Percentiles rank a stretch among this genome's conserved stretches.
Conservation (phyloP, 306 rosid species). For the Canavalia ensiformis region DNA sequence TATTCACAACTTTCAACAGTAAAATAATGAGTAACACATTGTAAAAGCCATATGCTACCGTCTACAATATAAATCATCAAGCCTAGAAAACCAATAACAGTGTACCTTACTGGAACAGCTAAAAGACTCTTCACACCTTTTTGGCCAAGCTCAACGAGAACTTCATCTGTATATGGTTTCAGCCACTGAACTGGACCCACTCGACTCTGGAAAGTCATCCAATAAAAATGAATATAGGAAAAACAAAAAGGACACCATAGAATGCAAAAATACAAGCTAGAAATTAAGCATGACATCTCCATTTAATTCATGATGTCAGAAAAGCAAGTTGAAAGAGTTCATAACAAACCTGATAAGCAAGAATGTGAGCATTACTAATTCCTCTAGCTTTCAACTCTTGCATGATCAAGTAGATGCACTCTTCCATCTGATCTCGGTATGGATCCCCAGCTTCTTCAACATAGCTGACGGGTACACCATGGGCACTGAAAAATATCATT, state of each 20-base stretch:
- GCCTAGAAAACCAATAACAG: slow-evolving; percentile 4
- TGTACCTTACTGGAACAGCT: slow-evolving; percentile 98
- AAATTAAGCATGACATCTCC: slow-evolving; percentile 10
- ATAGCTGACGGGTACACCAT: slow-evolving; percentile 96
- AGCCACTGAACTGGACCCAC: slow-evolving; percentile 99
- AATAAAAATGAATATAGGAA: slow-evolving; percentile 33
- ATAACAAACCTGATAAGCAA: slow-evolving; percentile 90
- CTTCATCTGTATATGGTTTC: slow-evolving; percentile 97
- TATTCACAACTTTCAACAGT: slow-evolving; percentile 26
- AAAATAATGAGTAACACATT: background rate
- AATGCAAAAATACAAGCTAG: slow-evolving; percentile 23
- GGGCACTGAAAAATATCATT: slow-evolving; percentile 97
- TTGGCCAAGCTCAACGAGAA: slow-evolving; percentile 96
- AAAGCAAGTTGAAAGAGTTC: slow-evolving; percentile 31
- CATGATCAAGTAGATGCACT: slow-evolving; percentile 90
- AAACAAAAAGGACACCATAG: slow-evolving; percentile 13
- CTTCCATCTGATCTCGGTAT: slow-evolving; percentile 97
- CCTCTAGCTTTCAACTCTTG: slow-evolving; percentile 95
- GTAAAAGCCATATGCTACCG: background rate
- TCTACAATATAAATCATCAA: slow-evolving; percentile 4
- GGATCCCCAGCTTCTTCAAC: slow-evolving; percentile 98
- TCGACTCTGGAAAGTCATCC: slow-evolving; percentile 77
- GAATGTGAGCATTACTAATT: slow-evolving; percentile 80
- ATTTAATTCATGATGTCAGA: slow-evolving; percentile 17
- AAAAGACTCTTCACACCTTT: slow-evolving; percentile 91